A percentile compares a stretch with the other conserved stretches of the same genome.
phyloP scores from a whole-genome alignment of 2,329 filamentous ascomycete species.

The Xylariaceae sp. region DNA sequence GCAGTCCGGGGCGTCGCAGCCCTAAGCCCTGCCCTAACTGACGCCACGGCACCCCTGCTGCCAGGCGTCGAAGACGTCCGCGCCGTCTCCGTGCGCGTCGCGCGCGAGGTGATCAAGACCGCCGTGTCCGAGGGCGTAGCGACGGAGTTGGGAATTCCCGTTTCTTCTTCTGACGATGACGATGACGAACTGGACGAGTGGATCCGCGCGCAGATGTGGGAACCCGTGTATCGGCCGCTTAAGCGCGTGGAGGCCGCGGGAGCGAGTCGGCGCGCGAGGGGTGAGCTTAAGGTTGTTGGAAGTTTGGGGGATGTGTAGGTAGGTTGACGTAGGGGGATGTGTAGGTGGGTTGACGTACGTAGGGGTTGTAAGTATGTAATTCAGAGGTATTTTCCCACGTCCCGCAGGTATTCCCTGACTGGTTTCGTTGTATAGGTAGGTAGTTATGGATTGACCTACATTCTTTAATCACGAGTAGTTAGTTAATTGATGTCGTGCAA shows the following conservation, averaged over 20 bases:
- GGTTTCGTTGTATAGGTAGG: too few relatives aligned
- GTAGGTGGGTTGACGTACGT: too few relatives aligned
- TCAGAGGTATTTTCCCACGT: too few relatives aligned
- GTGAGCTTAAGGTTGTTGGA: conserved; percentile 49
- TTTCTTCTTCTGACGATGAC: conserved; percentile 18
- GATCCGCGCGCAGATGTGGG: conserved; percentile 78
- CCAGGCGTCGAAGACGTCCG: conserved; percentile 72
- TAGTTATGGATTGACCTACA: too few relatives aligned
- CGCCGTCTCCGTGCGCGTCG: conserved; percentile 71
- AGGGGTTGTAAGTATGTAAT: too few relatives aligned
- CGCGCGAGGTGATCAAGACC: conserved; percentile 65
- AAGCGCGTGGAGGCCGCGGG: conserved; percentile 47
- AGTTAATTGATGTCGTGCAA: too few relatives aligned
- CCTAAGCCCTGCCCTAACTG: conserved; percentile 62
- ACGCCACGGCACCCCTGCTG: conserved; percentile 61
- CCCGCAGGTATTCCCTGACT: too few relatives aligned
- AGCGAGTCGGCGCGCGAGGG: conserved; percentile 55
- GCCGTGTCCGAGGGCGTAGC: conserved; percentile 66
- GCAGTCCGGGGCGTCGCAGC: conserved; percentile 69
- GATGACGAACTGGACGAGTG: conserved; percentile 59
- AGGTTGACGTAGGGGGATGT: too few relatives aligned
- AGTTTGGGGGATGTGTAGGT: conserved; percentile 29
- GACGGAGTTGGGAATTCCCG: conserved; percentile 60
- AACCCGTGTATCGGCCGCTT: conserved; percentile 61
- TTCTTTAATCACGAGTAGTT: too few relatives aligned